A percentile compares a stretch with the other conserved stretches of the same genome.
Evolutionary conservation across 2,329 filamentous ascomycete species (phyloP).

Genomic region (Ambrosiella beaveri): DNA sequence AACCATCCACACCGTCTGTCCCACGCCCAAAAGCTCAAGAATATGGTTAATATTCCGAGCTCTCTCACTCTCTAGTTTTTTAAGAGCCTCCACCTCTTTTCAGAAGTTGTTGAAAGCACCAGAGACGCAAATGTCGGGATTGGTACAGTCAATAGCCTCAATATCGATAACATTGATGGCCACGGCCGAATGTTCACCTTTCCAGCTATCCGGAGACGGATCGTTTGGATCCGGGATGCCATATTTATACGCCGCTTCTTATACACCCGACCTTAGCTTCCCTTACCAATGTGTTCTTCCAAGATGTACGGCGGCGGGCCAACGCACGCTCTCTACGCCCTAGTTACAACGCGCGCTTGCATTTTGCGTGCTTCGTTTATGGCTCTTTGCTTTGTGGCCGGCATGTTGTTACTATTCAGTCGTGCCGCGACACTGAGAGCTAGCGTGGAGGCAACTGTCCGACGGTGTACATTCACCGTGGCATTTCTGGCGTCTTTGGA

Average conservation of each 20-base stretch:
- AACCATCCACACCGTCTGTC: slow-evolving; percentile 72
- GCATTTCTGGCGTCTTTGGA: neutral
- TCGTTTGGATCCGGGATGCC: slow-evolving; percentile 18
- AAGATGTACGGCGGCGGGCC: slow-evolving; percentile 50
- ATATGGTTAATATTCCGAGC: slow-evolving; percentile 69
- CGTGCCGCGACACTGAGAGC: neutral
- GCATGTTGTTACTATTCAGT: slow-evolving; percentile 15
- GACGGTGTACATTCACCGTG: neutral
- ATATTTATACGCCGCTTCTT: slow-evolving; percentile 26
- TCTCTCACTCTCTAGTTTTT: slow-evolving; percentile 54
- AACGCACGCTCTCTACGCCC: slow-evolving; percentile 40
- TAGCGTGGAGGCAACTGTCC: neutral
- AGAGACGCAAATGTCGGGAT: slow-evolving; percentile 42
- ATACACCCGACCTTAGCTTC: slow-evolving; percentile 57
- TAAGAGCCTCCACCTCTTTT: slow-evolving; percentile 52
- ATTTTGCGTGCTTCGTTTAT: slow-evolving; percentile 54
- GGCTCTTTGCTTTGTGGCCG: slow-evolving; percentile 39
- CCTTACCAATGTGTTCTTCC: slow-evolving; percentile 57
- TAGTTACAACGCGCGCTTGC: slow-evolving; percentile 45
- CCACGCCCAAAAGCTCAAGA: slow-evolving; percentile 60
- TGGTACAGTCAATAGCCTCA: slow-evolving; percentile 49
- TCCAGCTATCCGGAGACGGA: neutral
- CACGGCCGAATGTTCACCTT: slow-evolving; percentile 30
- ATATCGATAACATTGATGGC: slow-evolving; percentile 75
- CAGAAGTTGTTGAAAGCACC: slow-evolving; percentile 53